phyloP scores from a whole-genome alignment of 495 filamentous ascomycete genomes.

The Daldinia concentrica region DNA sequence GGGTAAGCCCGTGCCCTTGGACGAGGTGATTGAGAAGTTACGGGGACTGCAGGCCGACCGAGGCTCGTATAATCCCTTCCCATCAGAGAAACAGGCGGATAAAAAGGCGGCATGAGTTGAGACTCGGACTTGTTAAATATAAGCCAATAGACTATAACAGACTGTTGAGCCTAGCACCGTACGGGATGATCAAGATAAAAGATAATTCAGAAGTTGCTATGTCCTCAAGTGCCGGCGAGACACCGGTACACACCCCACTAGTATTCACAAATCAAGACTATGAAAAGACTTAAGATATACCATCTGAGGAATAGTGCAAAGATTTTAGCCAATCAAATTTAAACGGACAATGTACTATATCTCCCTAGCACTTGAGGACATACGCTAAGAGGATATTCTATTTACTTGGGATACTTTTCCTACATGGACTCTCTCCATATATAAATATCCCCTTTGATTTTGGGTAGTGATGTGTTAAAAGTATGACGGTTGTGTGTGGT shows the following conservation, averaged over 20 bases:
- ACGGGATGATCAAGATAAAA: background rate
- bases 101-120: conserved; percentile 21
- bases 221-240: too few relatives aligned
- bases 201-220: background rate
- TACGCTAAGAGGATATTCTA: background rate
- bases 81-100: conserved; percentile 38
- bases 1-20: conserved; percentile 71
- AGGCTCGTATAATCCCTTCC: conserved; percentile 62
- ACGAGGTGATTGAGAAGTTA: conserved; percentile 81
- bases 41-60: conserved; percentile 72
- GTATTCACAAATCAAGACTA: too few relatives aligned
- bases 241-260: too few relatives aligned
- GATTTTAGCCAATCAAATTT: too few relatives aligned
- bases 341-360: too few relatives aligned
- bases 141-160: conserved; percentile 8
- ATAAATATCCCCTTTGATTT: background rate
- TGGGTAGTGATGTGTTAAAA: background rate
- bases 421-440: background rate
- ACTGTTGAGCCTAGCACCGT: background rate
- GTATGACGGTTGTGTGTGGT: too few relatives aligned
- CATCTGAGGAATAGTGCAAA: too few relatives aligned
- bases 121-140: background rate
- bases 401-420: background rate
- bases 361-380: too few relatives aligned
- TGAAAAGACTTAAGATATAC: too few relatives aligned